A percentile compares a stretch with the other conserved stretches of the same genome.
Evolutionary conservation across 108 stramenopile species (phyloP).

Genomic region (Hondaea fermentalgiana): DNA sequence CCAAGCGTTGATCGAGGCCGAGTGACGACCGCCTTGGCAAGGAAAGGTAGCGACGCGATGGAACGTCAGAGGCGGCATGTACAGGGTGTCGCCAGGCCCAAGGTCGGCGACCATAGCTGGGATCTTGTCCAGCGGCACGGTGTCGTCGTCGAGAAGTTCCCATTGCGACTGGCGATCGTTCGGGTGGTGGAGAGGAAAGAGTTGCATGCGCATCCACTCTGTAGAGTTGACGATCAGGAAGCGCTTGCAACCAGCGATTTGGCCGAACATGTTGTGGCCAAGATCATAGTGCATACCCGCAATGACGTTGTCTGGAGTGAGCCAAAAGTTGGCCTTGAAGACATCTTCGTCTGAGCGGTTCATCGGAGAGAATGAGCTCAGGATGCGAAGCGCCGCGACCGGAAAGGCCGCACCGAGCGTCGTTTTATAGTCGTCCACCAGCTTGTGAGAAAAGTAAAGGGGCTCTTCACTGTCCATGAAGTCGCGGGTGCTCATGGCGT

Average conservation of each 20-base stretch:
- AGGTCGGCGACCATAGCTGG: neutral
- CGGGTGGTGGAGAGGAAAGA: neutral
- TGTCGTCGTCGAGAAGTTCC: neutral
- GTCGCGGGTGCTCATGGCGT: neutral
- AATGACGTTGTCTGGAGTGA: neutral
- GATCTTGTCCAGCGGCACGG: neutral
- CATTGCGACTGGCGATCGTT: neutral
- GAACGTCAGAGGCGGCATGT: neutral
- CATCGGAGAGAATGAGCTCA: neutral
- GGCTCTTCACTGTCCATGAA: neutral
- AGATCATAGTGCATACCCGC: constrained; percentile 4
- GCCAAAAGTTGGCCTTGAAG: neutral
- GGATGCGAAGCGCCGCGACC: neutral
- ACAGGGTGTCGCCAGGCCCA: neutral
- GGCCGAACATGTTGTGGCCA: neutral
- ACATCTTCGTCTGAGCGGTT: neutral
- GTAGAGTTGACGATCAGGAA: neutral
- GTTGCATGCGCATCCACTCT: neutral
- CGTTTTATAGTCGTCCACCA: neutral
- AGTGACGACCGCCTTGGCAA: neutral
- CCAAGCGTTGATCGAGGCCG: neutral
- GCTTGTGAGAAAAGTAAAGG: neutral
- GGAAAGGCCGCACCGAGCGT: neutral
- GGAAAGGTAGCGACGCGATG: neutral
- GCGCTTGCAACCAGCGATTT: neutral